Percentiles rank a stretch among this genome's conserved stretches.
Conservation (phyloP, 305 asterid genomes). For the Withania somnifera region DNA sequence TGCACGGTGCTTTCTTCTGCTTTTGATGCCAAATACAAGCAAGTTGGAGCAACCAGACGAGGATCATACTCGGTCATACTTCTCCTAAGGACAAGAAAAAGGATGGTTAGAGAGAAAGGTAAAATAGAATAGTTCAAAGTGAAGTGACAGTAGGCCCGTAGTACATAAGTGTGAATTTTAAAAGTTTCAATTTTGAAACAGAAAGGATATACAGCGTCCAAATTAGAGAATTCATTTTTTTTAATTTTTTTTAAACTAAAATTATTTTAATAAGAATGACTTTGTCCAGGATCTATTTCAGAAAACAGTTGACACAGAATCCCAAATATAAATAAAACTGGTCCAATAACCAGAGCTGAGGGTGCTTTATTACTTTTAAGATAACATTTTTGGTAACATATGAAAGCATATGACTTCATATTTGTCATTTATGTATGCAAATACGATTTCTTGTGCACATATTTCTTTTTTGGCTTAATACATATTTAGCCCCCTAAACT, state of each 20-base stretch:
- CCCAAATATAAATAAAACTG: not conserved
- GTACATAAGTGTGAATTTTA: not conserved
- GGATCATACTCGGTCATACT: conserved; percentile 89
- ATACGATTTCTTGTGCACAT: not conserved
- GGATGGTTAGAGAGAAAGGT: not conserved
- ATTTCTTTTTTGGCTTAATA: too few species aligned
- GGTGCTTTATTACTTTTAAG: not conserved
- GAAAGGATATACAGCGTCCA: not conserved
- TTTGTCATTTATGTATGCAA: not conserved
- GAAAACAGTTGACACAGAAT: not conserved
- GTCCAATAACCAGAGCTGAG: not conserved
- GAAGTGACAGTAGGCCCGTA: not conserved
- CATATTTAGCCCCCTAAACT: too few species aligned
- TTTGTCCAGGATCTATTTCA: not conserved
- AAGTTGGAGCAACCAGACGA: conserved; percentile 82
- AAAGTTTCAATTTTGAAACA: not conserved
- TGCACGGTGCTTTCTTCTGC: conserved; percentile 97
- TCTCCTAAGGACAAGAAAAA: conserved; percentile 36
- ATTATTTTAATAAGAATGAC: not conserved
- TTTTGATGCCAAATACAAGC: conserved; percentile 94
- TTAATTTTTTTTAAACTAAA: too few species aligned
- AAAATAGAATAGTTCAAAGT: not conserved
- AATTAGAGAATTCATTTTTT: not conserved
- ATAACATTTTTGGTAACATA: not conserved
- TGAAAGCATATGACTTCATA: not conserved